Percentiles rank a stretch among this genome's conserved stretches.
Conservation (phyloP, 2,329 filamentous ascomycete species). For the Chaetomiaceae sp. region DNA sequence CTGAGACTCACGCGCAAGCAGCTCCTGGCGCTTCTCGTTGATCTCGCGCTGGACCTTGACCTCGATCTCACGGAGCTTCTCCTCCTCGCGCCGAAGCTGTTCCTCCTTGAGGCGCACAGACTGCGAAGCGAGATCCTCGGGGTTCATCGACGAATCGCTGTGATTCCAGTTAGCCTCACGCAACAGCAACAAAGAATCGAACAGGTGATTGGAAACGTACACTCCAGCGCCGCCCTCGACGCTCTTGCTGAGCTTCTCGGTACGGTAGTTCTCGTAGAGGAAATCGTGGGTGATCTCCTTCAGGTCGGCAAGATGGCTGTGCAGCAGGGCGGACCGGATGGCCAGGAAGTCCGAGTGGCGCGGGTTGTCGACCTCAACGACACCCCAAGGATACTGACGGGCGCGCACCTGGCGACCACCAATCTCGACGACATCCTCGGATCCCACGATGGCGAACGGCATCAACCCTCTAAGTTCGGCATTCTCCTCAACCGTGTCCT, state of each 20-base stretch:
- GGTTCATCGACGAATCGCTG: conserved; percentile 89
- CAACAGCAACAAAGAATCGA: neutral
- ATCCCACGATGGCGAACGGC: conserved; percentile 98
- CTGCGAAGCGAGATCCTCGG: conserved; percentile 92
- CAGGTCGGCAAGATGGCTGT: conserved; percentile 95
- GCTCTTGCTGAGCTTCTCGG: conserved; percentile 99
- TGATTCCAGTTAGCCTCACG: conserved; percentile 29
- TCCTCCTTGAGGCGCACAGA: conserved; percentile 99
- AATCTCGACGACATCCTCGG: conserved; percentile 91
- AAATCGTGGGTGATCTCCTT: conserved; percentile 99
- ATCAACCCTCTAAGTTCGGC: conserved; percentile 94
- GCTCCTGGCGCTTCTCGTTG: conserved; percentile 99
- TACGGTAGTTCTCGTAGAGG: conserved; percentile 99
- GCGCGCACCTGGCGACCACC: conserved; percentile 88
- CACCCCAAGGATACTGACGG: conserved; percentile 97
- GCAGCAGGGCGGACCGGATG: conserved; percentile 90
- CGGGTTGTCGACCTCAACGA: conserved; percentile 98
- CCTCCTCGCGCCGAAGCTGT: conserved; percentile 96
- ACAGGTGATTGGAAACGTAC: conserved; percentile 53
- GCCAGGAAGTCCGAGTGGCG: conserved; percentile 98
- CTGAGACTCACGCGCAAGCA: conserved; percentile 95
- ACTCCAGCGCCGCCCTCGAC: conserved; percentile 83
- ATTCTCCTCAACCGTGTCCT: conserved; percentile 99
- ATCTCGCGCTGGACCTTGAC: conserved; percentile 99
- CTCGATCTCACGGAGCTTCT: conserved; percentile 99